Base-by-base conservation (phyloP, 2,329 filamentous ascomycete genomes). In the Lasiodiplodia gonubiensis region DNA sequence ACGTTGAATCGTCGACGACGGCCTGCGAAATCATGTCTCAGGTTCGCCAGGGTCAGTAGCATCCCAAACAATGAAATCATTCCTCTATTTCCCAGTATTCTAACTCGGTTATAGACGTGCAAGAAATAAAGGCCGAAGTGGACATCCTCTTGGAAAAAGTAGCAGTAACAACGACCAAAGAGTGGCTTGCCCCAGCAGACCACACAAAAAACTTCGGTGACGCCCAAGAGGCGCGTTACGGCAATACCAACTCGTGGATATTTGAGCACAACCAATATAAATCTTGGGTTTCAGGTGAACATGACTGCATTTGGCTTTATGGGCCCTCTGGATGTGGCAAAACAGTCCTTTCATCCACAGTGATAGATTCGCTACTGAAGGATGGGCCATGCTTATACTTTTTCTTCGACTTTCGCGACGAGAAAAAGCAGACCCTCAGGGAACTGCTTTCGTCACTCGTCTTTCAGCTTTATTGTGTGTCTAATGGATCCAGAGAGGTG, bases 221-320 rank as follows among this genome's bases (percentile, higher is more conserved):
- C 8, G 6, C 8, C 8, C 16, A 42, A 42, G 39, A 42, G 6
- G 18, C 16, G 0, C 0, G 8, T 8, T 42, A 42, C 18, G 8
- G 39, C 6, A 8, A 6, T 18, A 42, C 39, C 7, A 42, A 42
- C 8, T 3, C 39, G 16, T 42, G 39, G 39, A 3, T 42, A 7
- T 42, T 42, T 16, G 39, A 42, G 39, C 39, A 42, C 18, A 3
- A 3, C 6, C 8, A 18, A 0, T 42, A 42, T 3, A 2, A 16
- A 0, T 7, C 18, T 42, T 42, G 39, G 39, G 3, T 18, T 8
- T 42, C 18, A 2, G 6, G 39, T 42, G 0, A 3, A 7, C 3
- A 7, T 0, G 0, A n/a, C 6, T 18, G 8, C 3, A 16, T 42
- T 0, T 42, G 18, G 39, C 0, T 42, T 6, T 7, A 42, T 18